phyloP scores from a whole-genome alignment of 305 asterid species.

The Stenogyne calaminthoides region DNA sequence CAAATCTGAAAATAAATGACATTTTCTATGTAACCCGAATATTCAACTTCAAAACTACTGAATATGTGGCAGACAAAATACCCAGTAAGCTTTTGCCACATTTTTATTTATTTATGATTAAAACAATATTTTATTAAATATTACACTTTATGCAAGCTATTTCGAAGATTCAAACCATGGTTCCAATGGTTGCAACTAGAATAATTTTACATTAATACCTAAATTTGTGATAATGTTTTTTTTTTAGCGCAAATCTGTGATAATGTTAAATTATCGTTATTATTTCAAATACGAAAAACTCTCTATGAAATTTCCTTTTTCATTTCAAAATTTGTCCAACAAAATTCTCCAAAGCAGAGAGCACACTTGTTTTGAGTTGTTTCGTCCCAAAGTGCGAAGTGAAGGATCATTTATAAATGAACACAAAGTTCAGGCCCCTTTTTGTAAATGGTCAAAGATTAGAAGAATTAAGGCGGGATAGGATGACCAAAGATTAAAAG shows the following conservation, averaged over 20 bases:
- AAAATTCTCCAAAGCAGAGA: neutral
- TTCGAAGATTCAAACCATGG: neutral
- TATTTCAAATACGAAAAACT: neutral
- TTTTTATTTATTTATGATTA: neutral
- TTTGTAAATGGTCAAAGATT: conserved; percentile 26
- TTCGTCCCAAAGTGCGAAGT: neutral
- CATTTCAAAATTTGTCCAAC: too few relatives aligned
- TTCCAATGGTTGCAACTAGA: too few relatives aligned
- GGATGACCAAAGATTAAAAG: conserved; percentile 49
- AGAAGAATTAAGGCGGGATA: conserved; percentile 78
- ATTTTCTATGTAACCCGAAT: neutral
- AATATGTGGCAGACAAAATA: neutral
- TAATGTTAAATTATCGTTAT: neutral
- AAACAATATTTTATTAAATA: neutral
- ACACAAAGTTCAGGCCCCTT: neutral
- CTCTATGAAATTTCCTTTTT: too few relatives aligned
- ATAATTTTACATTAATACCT: too few relatives aligned
- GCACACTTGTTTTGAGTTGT: neutral
- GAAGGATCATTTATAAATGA: neutral
- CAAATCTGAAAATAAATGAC: too few relatives aligned
- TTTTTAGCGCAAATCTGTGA: too few relatives aligned
- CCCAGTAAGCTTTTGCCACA: neutral
- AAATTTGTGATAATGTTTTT: too few relatives aligned
- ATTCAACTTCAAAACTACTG: neutral
- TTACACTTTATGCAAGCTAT: neutral